Conservation (phyloP, 2,329 filamentous ascomycete genomes). For the Fusarium sp. region DNA sequence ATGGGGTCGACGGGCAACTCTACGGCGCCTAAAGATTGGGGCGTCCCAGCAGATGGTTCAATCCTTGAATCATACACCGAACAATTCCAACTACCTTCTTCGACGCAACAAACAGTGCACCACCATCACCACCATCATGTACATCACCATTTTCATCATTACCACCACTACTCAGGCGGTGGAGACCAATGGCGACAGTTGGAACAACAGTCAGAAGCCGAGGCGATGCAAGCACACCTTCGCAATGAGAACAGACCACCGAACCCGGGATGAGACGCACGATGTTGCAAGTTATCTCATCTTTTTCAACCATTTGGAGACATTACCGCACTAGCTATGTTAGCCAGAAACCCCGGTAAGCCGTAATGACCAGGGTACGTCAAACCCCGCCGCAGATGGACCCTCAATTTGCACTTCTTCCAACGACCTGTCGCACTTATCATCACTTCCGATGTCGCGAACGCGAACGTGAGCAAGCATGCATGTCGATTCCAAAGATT, state of each 20-base stretch:
- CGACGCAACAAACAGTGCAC: conserved; percentile 36
- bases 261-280: conserved; percentile 25
- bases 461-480: background rate
- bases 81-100: conserved; percentile 27
- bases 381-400: background rate
- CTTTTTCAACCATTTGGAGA: background rate
- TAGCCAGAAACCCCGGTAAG: background rate
- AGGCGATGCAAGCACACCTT: conserved; percentile 34
- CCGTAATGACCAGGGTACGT: background rate
- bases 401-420: background rate
- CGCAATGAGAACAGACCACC: conserved; percentile 22
- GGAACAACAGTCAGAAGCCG: conserved; percentile 40
- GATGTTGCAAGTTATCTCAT: background rate
- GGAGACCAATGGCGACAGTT: conserved; percentile 36
- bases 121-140: conserved; percentile 43
- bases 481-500: no score
- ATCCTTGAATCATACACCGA: conserved; percentile 22
- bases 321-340: background rate
- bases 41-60: conserved; percentile 19
- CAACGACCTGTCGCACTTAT: background rate
- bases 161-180: conserved; percentile 37
- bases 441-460: background rate
- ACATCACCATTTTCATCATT: conserved; percentile 44
- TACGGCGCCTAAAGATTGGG: conserved; percentile 33
- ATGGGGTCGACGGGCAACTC: conserved; percentile 19